These are phyloP conservation scores for Umbilicaria muhlenbergii DNA, from an alignment of 495 filamentous ascomycete species.

Conservation along the genomic window DNA sequence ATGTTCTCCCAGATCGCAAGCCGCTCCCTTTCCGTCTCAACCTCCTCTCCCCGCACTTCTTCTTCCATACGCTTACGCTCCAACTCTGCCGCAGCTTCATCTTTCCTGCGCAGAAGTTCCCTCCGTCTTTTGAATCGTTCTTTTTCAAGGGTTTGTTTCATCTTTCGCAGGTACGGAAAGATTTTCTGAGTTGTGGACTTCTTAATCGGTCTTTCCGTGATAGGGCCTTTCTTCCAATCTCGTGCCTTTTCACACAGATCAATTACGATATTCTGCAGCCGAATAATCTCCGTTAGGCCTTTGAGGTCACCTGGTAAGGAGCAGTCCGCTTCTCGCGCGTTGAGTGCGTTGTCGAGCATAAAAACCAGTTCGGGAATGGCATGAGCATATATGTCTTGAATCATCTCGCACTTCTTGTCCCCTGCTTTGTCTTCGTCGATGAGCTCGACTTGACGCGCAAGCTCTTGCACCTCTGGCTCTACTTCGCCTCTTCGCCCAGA, in stretches of 20 bases:
- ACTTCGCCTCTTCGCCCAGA: neutral
- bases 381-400: conserved; percentile 9
- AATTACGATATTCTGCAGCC: conserved; percentile 1
- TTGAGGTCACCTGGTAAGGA: neutral
- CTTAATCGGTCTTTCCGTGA: conserved; percentile 1
- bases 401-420: neutral
- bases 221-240: conserved; percentile 6
- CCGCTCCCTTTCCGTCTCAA: too few species aligned
- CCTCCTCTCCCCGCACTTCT: too few species aligned
- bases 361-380: conserved; percentile 7
- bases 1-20: too few species aligned
- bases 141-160: conserved; percentile 1
- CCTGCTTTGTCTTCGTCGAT: neutral
- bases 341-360: conserved; percentile 2
- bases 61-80: too few species aligned
- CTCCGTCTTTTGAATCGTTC: conserved; percentile 1
- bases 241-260: conserved; percentile 5
- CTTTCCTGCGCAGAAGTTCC: too few species aligned
- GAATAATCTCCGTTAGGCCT: conserved; percentile 8
- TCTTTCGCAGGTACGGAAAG: neutral
- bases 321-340: neutral
- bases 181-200: conserved; percentile 1
- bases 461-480: neutral
- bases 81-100: too few species aligned
- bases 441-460: neutral